Evolutionary conservation across 2,329 filamentous ascomycete genomes (phyloP).

Genomic region (Zasmidium cellare): DNA sequence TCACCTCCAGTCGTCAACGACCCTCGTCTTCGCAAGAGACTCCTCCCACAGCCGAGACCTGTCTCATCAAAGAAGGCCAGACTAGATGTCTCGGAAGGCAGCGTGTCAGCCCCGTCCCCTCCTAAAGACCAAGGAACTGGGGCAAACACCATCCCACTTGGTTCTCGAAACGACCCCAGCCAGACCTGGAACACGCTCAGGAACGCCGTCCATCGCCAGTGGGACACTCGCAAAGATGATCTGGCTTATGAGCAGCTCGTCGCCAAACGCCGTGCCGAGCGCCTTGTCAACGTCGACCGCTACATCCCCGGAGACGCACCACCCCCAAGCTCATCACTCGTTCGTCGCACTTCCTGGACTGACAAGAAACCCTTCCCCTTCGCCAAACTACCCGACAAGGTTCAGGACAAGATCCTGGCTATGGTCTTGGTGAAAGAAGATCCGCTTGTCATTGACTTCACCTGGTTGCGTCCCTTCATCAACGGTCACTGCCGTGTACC

Average conservation of each 20-base stretch:
- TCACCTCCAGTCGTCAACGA: slow-evolving; percentile 10
- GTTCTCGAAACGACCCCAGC: background rate
- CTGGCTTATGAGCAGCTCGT: slow-evolving; percentile 16
- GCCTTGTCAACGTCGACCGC: slow-evolving; percentile 16
- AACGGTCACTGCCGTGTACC: slow-evolving; percentile 20
- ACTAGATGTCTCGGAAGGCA: background rate
- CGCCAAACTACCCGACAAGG: slow-evolving; percentile 12
- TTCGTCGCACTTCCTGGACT: background rate
- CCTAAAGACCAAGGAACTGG: background rate
- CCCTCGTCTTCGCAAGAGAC: slow-evolving; percentile 11
- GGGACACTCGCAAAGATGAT: slow-evolving; percentile 13
- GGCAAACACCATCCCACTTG: background rate
- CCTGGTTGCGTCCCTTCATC: slow-evolving; percentile 23
- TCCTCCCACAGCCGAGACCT: background rate
- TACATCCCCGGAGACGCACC: slow-evolving; percentile 12
- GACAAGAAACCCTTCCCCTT: slow-evolving; percentile 13
- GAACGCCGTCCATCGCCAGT: slow-evolving; percentile 17
- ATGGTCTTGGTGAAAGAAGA: slow-evolving; percentile 14
- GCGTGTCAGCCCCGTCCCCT: background rate
- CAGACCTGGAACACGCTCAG: slow-evolving; percentile 1
- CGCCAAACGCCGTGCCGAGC: slow-evolving; percentile 16
- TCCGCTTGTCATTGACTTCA: slow-evolving; percentile 21
- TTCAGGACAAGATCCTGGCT: slow-evolving; percentile 17
- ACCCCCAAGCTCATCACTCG: background rate
- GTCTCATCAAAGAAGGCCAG: slow-evolving; percentile 7